Base-by-base conservation (phyloP, 1,139 yeast species). In the Suhomyces kunorum region DNA sequence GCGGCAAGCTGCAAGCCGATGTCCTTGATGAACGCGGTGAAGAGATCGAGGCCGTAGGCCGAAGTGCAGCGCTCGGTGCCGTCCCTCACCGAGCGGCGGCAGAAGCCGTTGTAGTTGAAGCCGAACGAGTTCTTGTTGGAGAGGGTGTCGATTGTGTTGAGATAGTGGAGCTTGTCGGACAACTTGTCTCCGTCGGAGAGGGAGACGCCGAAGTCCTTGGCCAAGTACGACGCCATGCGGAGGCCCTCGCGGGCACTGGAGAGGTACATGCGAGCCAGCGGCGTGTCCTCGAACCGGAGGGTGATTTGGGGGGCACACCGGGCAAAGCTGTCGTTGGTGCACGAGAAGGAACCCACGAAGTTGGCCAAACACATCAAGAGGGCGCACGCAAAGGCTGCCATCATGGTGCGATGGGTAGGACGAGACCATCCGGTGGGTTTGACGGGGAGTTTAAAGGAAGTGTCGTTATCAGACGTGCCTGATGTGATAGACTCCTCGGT, bases 211-310 rank as follows among this genome's bases (percentile, higher is more conserved):
- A 80, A 68, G 50, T 81, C 86, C 31, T 72, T 68, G 0, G 84
- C 82, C 42, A 81, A 59, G 49, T 74, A 79, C 0, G 85, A 74
- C 9, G 80, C 55, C 47, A 80, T 65, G 46, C 69, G 71, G 36
- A 80, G 58, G 13, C 78, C 76, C 44, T 78, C 81, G 40, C 73
- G 64, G 8, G 77, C 65, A 4, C 73, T 65, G 5, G 59, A 53
- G 14, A 45, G 42, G n/a, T 42, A 63, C 14, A 61, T 55, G 34
- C 58, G 53, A 5, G 75, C 68, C 17, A 61, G 57, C 1, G 61
- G 53, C 1, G 76, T 61, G 32, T 63, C 61, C 8, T 61, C 55
- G 35, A 74, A 56, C 30, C 66, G 63, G 30, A 78, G 54, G 5
- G 64, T 66, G 23, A 74, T 58, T 36, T 76, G 80, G 1, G 83